These are phyloP conservation scores for Sanguinoderma infundibulare DNA, from an alignment of 1,284 basidiomycete species.

Conservation along the genomic window DNA sequence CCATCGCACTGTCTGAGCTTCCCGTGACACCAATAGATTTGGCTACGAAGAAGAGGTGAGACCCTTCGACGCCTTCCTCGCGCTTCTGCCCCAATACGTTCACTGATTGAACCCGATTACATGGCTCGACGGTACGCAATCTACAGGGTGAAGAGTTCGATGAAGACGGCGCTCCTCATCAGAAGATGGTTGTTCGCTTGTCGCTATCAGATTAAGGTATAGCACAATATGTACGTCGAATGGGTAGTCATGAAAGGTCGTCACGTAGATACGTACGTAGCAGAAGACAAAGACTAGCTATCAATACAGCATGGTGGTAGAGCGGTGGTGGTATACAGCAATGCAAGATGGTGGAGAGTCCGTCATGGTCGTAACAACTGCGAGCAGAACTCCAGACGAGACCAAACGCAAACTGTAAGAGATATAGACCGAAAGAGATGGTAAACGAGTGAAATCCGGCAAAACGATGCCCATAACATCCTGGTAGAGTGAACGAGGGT, in stretches of 20 bases:
- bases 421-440: conserved; percentile 16
- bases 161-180: conserved; percentile 82
- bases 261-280: conserved; percentile 29
- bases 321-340: conserved; percentile 35
- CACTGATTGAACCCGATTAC: conserved; percentile 17
- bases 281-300: conserved; percentile 35
- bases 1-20: conserved; percentile 13
- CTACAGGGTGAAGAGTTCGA: conserved; percentile 74
- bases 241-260: conserved; percentile 28
- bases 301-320: conserved; percentile 41
- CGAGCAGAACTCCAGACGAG: conserved; percentile 19
- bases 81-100: not conserved
- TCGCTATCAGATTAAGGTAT: conserved; percentile 40
- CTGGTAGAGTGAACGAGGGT: conserved; percentile 1
- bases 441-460: conserved; percentile 6
- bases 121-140: conserved; percentile 20
- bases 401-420: conserved; percentile 14
- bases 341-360: conserved; percentile 33
- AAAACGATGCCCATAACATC: conserved; percentile 9
- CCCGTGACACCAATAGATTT: conserved; percentile 50
- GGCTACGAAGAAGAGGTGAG: conserved; percentile 72
- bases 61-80: conserved; percentile 14
- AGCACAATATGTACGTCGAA: conserved; percentile 15
- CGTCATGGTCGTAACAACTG: conserved; percentile 30
- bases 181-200: conserved; percentile 69